Evolutionary conservation across 176 grass and related monocot genomes (phyloP).

Genomic region (Alopecurus myosuroides): DNA sequence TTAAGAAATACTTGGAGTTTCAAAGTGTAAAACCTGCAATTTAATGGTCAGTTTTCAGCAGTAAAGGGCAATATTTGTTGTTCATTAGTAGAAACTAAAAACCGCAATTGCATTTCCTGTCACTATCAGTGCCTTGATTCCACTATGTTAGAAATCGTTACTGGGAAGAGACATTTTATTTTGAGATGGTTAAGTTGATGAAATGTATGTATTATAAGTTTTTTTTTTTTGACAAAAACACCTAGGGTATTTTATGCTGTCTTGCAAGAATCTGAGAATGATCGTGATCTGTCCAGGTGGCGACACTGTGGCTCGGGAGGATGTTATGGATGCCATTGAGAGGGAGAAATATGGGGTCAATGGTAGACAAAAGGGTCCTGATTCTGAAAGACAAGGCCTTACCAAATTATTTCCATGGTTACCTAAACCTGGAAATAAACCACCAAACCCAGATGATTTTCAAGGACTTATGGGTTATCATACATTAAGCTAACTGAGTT

Average conservation of each 20-base stretch:
- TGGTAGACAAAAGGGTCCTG: slow-evolving; percentile 42
- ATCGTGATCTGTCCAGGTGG: slow-evolving; percentile 44
- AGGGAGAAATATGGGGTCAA: slow-evolving; percentile 91
- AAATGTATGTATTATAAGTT: too few species aligned
- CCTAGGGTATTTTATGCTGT: too few species aligned
- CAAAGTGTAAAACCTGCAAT: neutral
- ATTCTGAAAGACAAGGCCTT: slow-evolving; percentile 54
- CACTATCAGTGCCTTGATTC: neutral
- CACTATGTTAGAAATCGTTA: slow-evolving; percentile 10
- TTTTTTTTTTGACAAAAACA: too few species aligned
- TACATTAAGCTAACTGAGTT: slow-evolving; percentile 54
- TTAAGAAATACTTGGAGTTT: neutral
- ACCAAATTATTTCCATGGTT: slow-evolving; percentile 88
- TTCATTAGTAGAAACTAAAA: neutral
- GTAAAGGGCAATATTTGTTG: neutral
- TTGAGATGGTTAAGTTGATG: neutral
- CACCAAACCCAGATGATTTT: slow-evolving; percentile 64
- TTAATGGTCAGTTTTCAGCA: neutral
- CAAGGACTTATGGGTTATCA: slow-evolving; percentile 63
- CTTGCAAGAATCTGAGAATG: slow-evolving; percentile 7
- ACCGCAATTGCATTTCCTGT: neutral
- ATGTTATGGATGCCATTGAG: slow-evolving; percentile 94
- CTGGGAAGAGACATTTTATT: neutral
- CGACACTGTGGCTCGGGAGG: slow-evolving; percentile 63
- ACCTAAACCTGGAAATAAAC: slow-evolving; percentile 55